A percentile compares a stretch with the other conserved stretches of the same genome.
Evolutionary conservation across 345 rosid species (phyloP).

Genomic region (Trapa bicornis): DNA sequence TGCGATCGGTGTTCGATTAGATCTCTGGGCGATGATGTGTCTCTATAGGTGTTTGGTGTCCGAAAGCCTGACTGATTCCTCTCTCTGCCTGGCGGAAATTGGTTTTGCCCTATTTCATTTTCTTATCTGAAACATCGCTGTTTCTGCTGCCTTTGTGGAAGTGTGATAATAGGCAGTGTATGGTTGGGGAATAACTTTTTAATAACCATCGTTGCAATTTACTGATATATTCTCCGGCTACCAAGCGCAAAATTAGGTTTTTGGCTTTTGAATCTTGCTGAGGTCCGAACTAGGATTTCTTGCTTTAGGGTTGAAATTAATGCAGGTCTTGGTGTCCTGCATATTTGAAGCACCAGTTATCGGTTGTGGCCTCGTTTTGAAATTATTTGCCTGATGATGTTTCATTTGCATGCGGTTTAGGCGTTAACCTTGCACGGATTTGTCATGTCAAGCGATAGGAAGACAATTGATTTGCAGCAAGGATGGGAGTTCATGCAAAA

Average conservation of each 20-base stretch:
- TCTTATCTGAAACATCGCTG: neutral
- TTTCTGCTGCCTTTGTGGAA: neutral
- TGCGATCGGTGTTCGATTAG: neutral
- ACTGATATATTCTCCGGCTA: neutral
- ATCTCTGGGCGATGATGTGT: neutral
- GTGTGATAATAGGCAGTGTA: neutral
- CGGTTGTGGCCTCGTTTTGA: neutral
- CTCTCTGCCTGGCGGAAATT: neutral
- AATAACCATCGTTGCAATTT: neutral
- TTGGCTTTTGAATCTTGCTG: neutral
- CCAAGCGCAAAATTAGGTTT: neutral
- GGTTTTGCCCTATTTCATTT: neutral
- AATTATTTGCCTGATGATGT: neutral
- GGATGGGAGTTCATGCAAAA: conserved; percentile 62
- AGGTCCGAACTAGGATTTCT: neutral
- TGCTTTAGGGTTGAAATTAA: neutral
- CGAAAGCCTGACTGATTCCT: neutral
- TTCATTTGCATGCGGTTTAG: neutral
- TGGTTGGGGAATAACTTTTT: neutral
- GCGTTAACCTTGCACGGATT: neutral
- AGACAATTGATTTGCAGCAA: conserved; percentile 35
- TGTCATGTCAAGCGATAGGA: conserved; percentile 26
- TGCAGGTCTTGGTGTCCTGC: neutral
- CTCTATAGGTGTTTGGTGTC: neutral
- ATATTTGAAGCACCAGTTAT: neutral